A percentile compares a stretch with the other conserved stretches of the same genome.
These are phyloP conservation scores for Hippophae gyantsensis DNA, from an alignment of 306 rosid genomes.

Conservation along the genomic window DNA sequence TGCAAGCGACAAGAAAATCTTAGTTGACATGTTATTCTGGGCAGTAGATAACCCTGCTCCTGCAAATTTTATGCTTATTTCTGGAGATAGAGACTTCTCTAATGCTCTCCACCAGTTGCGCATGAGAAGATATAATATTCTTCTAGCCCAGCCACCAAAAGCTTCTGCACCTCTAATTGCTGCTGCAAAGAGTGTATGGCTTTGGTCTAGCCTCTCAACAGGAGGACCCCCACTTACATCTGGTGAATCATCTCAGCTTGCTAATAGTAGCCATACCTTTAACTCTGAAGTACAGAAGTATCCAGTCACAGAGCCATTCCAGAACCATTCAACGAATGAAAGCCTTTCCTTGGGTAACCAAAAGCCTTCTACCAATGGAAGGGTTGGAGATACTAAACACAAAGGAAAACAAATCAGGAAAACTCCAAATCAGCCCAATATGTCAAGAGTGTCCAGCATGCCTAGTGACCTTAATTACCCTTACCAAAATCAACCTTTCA, in stretches of 20 bases:
- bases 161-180: constrained; percentile 56
- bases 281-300: constrained; percentile 27
- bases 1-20: constrained; percentile 72
- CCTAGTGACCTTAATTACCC: constrained; percentile 25
- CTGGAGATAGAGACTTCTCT: constrained; percentile 78
- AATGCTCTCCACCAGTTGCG: constrained; percentile 77
- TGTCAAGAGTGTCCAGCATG: constrained; percentile 26
- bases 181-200: constrained; percentile 83
- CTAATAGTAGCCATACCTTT: constrained; percentile 24
- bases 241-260: constrained; percentile 53
- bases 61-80: constrained; percentile 72
- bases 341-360: constrained; percentile 34
- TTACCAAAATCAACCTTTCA: constrained; percentile 9
- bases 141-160: constrained; percentile 63
- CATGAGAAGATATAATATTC: constrained; percentile 74
- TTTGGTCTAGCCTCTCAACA: constrained; percentile 55
- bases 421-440: constrained; percentile 34
- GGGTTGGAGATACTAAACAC: constrained; percentile 35
- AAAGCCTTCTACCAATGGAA: constrained; percentile 35
- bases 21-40: constrained; percentile 86
- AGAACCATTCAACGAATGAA: constrained; percentile 33
- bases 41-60: constrained; percentile 93
- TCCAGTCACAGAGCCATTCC: constrained; percentile 25
- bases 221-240: constrained; percentile 52
- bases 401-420: constrained; percentile 25